Conservation (phyloP, 2,329 filamentous ascomycete species). For the Lecanoromycetidae sp. region DNA sequence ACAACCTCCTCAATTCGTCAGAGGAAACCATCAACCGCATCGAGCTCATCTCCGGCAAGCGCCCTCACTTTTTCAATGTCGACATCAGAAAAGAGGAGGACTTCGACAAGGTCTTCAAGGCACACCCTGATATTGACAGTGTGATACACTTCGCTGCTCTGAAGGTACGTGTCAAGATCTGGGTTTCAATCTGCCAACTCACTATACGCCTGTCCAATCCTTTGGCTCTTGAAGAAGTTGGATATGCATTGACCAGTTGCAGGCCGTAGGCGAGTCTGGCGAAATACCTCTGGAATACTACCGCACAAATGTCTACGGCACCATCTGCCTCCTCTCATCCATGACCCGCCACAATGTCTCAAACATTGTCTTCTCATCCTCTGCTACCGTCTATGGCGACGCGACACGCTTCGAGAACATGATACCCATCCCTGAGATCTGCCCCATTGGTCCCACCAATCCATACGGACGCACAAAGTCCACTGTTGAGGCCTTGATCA, state of each 20-base stretch:
- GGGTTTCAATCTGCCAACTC: background rate
- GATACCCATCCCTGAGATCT: constrained; percentile 97
- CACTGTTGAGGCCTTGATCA: constrained; percentile 82
- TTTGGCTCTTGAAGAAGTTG: background rate
- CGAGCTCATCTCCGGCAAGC: constrained; percentile 81
- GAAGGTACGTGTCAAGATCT: constrained; percentile 50
- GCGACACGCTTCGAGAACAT: constrained; percentile 92
- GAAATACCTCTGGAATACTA: constrained; percentile 97
- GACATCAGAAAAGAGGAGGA: constrained; percentile 79
- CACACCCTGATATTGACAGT: constrained; percentile 87
- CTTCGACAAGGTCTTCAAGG: constrained; percentile 75
- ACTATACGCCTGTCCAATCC: no score
- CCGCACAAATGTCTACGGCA: constrained; percentile 88
- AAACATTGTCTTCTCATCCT: constrained; percentile 98
- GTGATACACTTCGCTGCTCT: constrained; percentile 98
- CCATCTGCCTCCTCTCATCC: constrained; percentile 69
- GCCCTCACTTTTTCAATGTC: constrained; percentile 69
- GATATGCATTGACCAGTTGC: constrained; percentile 2
- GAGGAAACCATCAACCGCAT: constrained; percentile 86
- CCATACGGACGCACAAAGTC: constrained; percentile 96
- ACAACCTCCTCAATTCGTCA: constrained; percentile 96
- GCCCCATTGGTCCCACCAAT: constrained; percentile 92
- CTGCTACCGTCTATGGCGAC: constrained; percentile 95
- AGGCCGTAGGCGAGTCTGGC: constrained; percentile 91
- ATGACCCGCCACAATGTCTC: constrained; percentile 85